Evolutionary conservation across 179 eudicot genomes (phyloP), one percentile per base, ranked within the genome.

Genomic region (Silene coronaria): DNA sequence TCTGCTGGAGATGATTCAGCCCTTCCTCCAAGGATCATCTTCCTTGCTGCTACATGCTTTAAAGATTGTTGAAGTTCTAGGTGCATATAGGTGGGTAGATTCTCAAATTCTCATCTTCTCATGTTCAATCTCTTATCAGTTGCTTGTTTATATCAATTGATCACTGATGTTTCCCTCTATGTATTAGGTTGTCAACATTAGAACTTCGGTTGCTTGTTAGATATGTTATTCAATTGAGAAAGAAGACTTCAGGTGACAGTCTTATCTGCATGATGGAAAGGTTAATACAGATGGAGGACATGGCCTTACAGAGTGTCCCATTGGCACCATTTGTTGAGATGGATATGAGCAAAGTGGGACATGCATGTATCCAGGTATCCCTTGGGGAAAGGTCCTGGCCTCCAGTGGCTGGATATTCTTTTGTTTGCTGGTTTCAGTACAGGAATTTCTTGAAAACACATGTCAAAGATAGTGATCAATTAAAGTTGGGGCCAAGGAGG

Each of bases 331-430:
- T 93, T 86, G 87, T 93, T 14, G 97, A 93, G 86, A 93, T 96
- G 97, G 94, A 91, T 89, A 93, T 91, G 98, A 90, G 91, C 80
- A 96, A 91, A 88, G 77, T 83, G 61, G 99, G 99, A 42, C 94
- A 93, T 91, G 98, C 97, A 75, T 89, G 94, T 74, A 86, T 93
- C 77, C 99, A 96, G 82, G 97, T 93, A 55, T 89, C 99, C 38
- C 80, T 96, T 28, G 99, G 99, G 73, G 99, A 96, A 81, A 90
- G 99, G 76, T 89, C 99, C 76, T 96, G 99, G 99, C 99, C 99
- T 76, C 99, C 99, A 46, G 97, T 90, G 82, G 99, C 99, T 57
- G 99, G 99, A 77, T 96, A 96, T 87, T 96, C 99, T 67, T 96
- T 96, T 79, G 91, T 90, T 77, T 96, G 99, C 83, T 96, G 99